phyloP scores from a whole-genome alignment of 1,139 yeast genomes.

The Ogataea hybrid region DNA sequence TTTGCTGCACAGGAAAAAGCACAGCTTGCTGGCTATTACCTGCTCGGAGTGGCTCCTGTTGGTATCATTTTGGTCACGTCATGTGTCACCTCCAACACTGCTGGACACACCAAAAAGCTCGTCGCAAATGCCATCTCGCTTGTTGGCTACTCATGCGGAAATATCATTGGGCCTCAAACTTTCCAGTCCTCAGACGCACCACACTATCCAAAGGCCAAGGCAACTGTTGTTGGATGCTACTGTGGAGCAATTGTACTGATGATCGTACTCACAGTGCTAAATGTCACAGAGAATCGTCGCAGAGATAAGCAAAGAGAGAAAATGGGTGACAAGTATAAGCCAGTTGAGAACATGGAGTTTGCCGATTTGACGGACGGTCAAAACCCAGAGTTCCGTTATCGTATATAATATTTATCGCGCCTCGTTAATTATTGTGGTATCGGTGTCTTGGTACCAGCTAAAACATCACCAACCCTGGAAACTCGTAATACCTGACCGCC shows the following conservation, averaged over 20 bases:
- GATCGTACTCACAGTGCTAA: slow-evolving; percentile 10
- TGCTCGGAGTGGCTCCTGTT: too few relatives aligned
- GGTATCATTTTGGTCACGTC: too few relatives aligned
- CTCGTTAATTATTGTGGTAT: background rate
- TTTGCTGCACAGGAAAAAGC: too few relatives aligned
- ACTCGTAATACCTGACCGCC: slow-evolving; percentile 19
- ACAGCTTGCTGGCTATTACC: too few relatives aligned
- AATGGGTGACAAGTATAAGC: slow-evolving; percentile 30
- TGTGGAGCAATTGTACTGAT: slow-evolving; percentile 21
- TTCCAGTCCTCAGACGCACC: slow-evolving; percentile 36
- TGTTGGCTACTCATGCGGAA: slow-evolving; percentile 67
- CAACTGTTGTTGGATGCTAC: slow-evolving; percentile 29
- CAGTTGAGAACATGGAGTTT: slow-evolving; percentile 41
- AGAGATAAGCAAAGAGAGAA: slow-evolving; percentile 29
- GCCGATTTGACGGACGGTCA: slow-evolving; percentile 67
- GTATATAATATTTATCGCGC: slow-evolving; percentile 1
- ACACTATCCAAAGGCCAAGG: slow-evolving; percentile 24
- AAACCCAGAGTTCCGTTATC: slow-evolving; percentile 60
- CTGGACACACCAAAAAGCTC: too few relatives aligned
- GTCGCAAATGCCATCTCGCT: too few relatives aligned
- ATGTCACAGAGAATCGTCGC: slow-evolving; percentile 19
- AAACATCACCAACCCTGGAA: slow-evolving; percentile 21
- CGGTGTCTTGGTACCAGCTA: background rate
- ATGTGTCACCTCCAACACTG: too few relatives aligned
- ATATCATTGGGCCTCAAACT: slow-evolving; percentile 69